Percentiles rank a stretch among this genome's conserved stretches.
Conservation (phyloP, 2,329 filamentous ascomycete species). For the Eurotiales sp. region DNA sequence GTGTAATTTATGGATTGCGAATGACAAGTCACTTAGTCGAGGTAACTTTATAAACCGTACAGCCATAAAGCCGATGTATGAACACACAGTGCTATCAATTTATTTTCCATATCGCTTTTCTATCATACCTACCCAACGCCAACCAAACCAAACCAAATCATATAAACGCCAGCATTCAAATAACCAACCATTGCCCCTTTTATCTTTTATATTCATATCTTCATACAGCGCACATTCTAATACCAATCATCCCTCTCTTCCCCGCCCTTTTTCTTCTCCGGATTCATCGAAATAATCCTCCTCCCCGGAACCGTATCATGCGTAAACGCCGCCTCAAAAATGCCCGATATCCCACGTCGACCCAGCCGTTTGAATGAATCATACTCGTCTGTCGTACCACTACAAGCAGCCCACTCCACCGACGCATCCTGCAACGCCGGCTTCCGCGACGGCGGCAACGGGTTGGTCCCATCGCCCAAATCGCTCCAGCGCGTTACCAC, state of each 20-base stretch:
- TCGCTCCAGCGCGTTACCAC: constrained; percentile 61
- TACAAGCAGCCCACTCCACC: constrained; percentile 56
- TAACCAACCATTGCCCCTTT: too few relatives aligned
- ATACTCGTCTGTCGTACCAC: constrained; percentile 43
- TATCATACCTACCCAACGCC: too few relatives aligned
- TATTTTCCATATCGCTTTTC: too few relatives aligned
- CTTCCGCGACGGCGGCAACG: constrained; percentile 29
- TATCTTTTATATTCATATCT: too few relatives aligned
- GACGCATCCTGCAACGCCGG: too few relatives aligned
- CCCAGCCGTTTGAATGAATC: constrained; percentile 54
- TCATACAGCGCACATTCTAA: constrained; percentile 33
- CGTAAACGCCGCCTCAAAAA: constrained; percentile 56
- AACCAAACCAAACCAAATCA: too few relatives aligned
- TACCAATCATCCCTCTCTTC: constrained; percentile 59
- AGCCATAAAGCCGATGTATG: too few relatives aligned
- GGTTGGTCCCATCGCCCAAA: constrained; percentile 48
- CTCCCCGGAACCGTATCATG: constrained; percentile 55
- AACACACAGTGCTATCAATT: too few relatives aligned
- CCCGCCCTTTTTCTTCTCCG: constrained; percentile 50
- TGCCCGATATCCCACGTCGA: constrained; percentile 54
- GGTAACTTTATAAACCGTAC: too few relatives aligned
- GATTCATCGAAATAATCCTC: constrained; percentile 57
- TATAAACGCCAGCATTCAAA: too few relatives aligned
- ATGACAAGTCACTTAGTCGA: neutral
- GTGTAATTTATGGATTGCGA: constrained; percentile 3